phyloP scores from a whole-genome alignment of 2,329 filamentous ascomycete genomes.

The Alternaria consortialis region DNA sequence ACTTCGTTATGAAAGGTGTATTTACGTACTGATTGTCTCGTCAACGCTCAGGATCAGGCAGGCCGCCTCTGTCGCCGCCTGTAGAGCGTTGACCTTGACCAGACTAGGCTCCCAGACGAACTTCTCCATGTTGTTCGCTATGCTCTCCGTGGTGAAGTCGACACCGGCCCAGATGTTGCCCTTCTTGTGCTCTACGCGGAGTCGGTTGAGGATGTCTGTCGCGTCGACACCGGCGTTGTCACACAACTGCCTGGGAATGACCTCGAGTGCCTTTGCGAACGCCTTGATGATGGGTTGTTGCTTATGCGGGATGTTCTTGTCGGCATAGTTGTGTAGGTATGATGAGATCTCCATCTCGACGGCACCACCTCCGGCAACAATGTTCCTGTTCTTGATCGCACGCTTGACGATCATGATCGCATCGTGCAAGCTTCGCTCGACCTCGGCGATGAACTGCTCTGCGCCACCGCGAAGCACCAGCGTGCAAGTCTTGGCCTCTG shows the following conservation, averaged over 20 bases:
- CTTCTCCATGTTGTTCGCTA: constrained; percentile 90
- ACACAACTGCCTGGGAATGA: constrained; percentile 95
- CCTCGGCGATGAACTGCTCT: constrained; percentile 98
- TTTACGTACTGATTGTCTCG: constrained; percentile 85
- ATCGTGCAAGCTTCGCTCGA: constrained; percentile 96
- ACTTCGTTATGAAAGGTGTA: neutral
- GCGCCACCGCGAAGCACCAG: constrained; percentile 93
- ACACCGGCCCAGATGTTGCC: constrained; percentile 94
- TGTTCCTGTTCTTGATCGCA: constrained; percentile 90
- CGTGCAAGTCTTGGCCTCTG: constrained; percentile 95
- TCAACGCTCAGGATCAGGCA: constrained; percentile 96
- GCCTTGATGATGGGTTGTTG: constrained; percentile 98
- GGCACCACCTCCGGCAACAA: constrained; percentile 94
- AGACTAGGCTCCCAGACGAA: constrained; percentile 98
- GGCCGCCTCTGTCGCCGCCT: constrained; percentile 92
- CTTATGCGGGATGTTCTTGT: constrained; percentile 92
- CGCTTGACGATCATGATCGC: constrained; percentile 99
- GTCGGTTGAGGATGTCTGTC: constrained; percentile 94
- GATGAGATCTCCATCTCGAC: constrained; percentile 96
- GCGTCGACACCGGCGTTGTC: constrained; percentile 99
- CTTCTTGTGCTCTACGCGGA: constrained; percentile 95
- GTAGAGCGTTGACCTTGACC: constrained; percentile 96
- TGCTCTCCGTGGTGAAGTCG: constrained; percentile 91
- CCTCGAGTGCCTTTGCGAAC: constrained; percentile 95
- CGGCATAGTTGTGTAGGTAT: constrained; percentile 90